Base-by-base conservation (phyloP, 2,329 filamentous ascomycete genomes). In the Aphanocladium album region DNA sequence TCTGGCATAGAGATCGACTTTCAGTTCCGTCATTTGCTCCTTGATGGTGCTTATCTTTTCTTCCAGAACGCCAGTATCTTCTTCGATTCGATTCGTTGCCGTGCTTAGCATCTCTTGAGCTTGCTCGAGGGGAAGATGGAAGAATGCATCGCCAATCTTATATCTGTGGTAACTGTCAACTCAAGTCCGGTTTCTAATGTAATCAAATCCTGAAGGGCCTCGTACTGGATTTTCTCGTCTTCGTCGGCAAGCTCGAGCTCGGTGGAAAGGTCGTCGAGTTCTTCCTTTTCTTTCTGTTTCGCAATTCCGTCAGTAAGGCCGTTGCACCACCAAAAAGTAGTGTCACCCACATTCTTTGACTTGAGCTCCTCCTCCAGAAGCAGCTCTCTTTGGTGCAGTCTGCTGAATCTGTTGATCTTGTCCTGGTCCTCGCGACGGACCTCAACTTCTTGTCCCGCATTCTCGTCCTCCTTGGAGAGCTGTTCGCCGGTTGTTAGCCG, bases 361-460 rank as follows among this genome's bases (percentile, higher is more conserved):
- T 89, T 89, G 65, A 98, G 77, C 68, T 95, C 87, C 52, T 96
- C 92, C 71, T 96, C 88, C 3, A 98, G 74, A 3, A 81, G 76
- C 37, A 89, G 82, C 73, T 96, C 90, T 56, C 90, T 89, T 73
- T 96, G 91, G 74, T 99, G 95, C 64, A 99, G 81, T 49, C 92
- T 88, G 75, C 93, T 97, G 81, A 99, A 99, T 66, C 87, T 89
- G 78, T 99, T 99, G 85, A 99, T 99, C 78, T 95, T 96, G 79
- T 98, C 93, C 76, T 99, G 95, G 73, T 99, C 95, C 74, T 98
- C 93, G 70, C 93, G 89, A 63, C 95, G 90, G 62, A 99, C 95
- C 76, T 97, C 90, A 68, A 92, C 89, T 72, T 99, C 95, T 66
- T 95, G 89, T 63, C 85, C 83, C 21, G 87, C 81, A 62, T 87